Evolutionary conservation across 192 early-diverging fungal genomes (phyloP), one percentile per base, ranked within the genome.

Genomic region (Podila epicladia): DNA sequence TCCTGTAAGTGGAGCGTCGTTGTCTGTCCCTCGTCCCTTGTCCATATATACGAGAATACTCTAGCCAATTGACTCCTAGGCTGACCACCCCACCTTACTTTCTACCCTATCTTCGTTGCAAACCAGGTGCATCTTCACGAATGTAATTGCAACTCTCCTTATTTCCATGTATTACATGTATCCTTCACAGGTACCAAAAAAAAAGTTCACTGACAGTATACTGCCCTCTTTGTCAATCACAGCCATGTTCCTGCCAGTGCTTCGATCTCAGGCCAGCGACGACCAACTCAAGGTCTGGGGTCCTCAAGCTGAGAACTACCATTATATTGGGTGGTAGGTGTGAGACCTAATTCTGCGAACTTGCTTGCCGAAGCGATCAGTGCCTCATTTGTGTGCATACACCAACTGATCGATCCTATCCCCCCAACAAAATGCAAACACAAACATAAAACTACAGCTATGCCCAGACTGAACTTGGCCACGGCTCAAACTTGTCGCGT

Each of bases 401-500:
- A 33, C 15, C 29, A 11, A 31, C 29, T 9, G n/a, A 37, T 45
- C 41, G 8, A 1, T 41, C 15, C 8, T 45, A 94, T 92, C 67
- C 86, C 91, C n/a, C 93, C 93, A 5, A 91, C 91, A 19, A 74
- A 95, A 26, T 75, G 83, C 61, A 87, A 82, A 95, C 31, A 77
- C 83, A 63, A 87, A 82, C 58, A 85, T 92, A 95, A 86, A 84
- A 91, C 75, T 87, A 89, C 61, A 83, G 77, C 55, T 90, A 90
- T 62, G 87, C 89, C 22, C 89, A 89, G 55, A 90, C 89, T 22
- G 89, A 90, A 65, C 87, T 82, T 60, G 78, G 85, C 20, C 91
- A 94, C 49, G 94, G 94, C 4, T 93, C 91, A 22, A 95, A 95
- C 58, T 88, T 97, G n/a, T 91, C 93, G 84, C 94, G 94, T 1